phyloP scores from a whole-genome alignment of 108 stramenopile species.

The Discostella stelligeroides region DNA sequence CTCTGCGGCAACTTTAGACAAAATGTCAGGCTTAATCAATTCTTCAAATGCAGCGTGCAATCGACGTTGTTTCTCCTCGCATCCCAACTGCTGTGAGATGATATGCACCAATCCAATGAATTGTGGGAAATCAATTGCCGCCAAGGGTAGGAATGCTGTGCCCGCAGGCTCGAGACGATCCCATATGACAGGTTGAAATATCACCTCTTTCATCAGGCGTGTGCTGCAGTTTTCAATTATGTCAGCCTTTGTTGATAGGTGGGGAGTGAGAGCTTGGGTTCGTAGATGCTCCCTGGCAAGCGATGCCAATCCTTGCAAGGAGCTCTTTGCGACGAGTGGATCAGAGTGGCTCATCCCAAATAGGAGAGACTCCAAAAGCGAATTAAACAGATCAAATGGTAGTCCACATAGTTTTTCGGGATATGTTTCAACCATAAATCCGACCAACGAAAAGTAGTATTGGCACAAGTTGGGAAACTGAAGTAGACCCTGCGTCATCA shows the following conservation, averaged over 20 bases:
- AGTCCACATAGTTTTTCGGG: slow-evolving; percentile 72
- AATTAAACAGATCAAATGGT: slow-evolving; percentile 79
- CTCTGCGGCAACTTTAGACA: slow-evolving; percentile 53
- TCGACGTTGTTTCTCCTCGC: slow-evolving; percentile 58
- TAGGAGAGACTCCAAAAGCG: slow-evolving; percentile 77
- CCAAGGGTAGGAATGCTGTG: slow-evolving; percentile 63
- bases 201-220: slow-evolving; percentile 72
- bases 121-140: slow-evolving; percentile 63
- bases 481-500: slow-evolving; percentile 85
- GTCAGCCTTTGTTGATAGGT: slow-evolving; percentile 54
- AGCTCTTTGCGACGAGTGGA: slow-evolving; percentile 66
- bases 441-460: slow-evolving; percentile 81
- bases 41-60: slow-evolving; percentile 61
- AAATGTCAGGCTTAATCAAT: slow-evolving; percentile 65
- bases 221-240: slow-evolving; percentile 64
- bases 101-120: slow-evolving; percentile 65
- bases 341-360: slow-evolving; percentile 88
- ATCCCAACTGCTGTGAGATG: slow-evolving; percentile 59
- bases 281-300: slow-evolving; percentile 68
- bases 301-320: slow-evolving; percentile 73
- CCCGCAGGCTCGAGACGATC: slow-evolving; percentile 83
- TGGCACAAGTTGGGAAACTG: slow-evolving; percentile 79
- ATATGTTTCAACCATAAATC: slow-evolving; percentile 89
- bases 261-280: slow-evolving; percentile 36
- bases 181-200: slow-evolving; percentile 77